Evolutionary conservation across 1,284 basidiomycete genomes (phyloP).

Genomic region (Pseudozyma hubeiensis): DNA sequence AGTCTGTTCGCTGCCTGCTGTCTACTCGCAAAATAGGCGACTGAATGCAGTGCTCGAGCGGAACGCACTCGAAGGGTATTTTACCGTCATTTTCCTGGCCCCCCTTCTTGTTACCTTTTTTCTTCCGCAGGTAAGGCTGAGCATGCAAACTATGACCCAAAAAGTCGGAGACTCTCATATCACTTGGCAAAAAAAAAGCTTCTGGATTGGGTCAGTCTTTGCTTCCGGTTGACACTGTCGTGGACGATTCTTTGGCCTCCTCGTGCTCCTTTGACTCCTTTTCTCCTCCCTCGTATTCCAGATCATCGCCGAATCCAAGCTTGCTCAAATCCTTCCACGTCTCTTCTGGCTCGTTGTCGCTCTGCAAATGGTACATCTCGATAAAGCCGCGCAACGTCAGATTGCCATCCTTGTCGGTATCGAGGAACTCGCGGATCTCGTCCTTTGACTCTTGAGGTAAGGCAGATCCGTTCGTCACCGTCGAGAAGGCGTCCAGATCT

Average conservation of each 20-base stretch:
- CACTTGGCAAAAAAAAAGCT: no score
- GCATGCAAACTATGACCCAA: no score
- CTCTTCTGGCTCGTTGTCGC: conserved; percentile 53
- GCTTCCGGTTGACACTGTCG: not conserved
- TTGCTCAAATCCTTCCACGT: conserved; percentile 54
- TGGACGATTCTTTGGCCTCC: not conserved
- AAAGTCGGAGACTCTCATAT: no score
- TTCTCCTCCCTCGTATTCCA: conserved; percentile 10
- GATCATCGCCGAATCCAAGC: conserved; percentile 34
- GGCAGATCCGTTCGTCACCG: conserved; percentile 41
- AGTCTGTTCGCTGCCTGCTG: no score
- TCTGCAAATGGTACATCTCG: conserved; percentile 57
- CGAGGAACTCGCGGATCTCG: conserved; percentile 54
- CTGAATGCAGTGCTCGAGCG: no score
- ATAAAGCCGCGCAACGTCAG: conserved; percentile 50
- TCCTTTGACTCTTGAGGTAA: conserved; percentile 52
- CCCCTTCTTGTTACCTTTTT: no score
- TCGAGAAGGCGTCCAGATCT: conserved; percentile 52
- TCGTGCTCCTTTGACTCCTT: not conserved
- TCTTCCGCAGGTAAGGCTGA: no score
- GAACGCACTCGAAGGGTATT: no score
- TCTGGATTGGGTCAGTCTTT: not conserved
- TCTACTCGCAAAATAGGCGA: no score
- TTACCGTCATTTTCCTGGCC: no score
- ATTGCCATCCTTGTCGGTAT: conserved; percentile 48